phyloP scores from a whole-genome alignment of 805 yeast genomes.

The Kregervanrija fluxuum region DNA sequence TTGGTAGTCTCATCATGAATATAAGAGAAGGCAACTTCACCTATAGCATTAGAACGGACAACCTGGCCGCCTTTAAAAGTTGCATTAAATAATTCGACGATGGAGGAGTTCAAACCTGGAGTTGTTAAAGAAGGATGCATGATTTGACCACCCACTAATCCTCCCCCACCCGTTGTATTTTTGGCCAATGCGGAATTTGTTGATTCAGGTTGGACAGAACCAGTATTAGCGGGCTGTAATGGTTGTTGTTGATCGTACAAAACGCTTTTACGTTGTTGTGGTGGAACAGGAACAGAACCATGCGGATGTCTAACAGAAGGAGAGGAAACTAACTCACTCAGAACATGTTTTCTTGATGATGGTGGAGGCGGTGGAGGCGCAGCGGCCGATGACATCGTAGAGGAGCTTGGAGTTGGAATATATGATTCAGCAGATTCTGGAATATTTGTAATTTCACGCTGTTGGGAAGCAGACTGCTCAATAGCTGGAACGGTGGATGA shows the following conservation, averaged over 20 bases:
- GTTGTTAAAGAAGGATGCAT: slow-evolving; percentile 44
- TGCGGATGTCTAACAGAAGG: slow-evolving; percentile 17
- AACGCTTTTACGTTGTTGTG: slow-evolving; percentile 25
- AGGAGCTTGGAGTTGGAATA: neutral
- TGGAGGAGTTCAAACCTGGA: slow-evolving; percentile 72
- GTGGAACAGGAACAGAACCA: slow-evolving; percentile 27
- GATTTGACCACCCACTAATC: slow-evolving; percentile 28
- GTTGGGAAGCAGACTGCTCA: slow-evolving; percentile 1
- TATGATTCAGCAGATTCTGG: slow-evolving; percentile 9
- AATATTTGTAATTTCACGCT: slow-evolving; percentile 4
- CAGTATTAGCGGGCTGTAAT: slow-evolving; percentile 15
- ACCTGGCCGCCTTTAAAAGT: slow-evolving; percentile 61
- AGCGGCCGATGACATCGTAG: slow-evolving; percentile 1
- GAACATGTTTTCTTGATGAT: slow-evolving; percentile 25
- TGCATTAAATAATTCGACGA: slow-evolving; percentile 82
- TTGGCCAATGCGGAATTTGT: slow-evolving; percentile 35
- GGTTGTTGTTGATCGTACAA: slow-evolving; percentile 9
- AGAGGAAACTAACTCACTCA: slow-evolving; percentile 8
- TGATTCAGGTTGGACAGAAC: slow-evolving; percentile 30
- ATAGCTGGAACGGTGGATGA: slow-evolving; percentile 1
- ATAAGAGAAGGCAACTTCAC: slow-evolving; percentile 82
- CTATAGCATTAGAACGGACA: slow-evolving; percentile 56
- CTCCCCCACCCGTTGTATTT: slow-evolving; percentile 28
- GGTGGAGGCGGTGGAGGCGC: slow-evolving; percentile 29
- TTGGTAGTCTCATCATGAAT: slow-evolving; percentile 28